Percentiles rank a stretch among this genome's conserved stretches.
Evolutionary conservation across 2,329 filamentous ascomycete genomes (phyloP).

Genomic region (Apiospora hydei): DNA sequence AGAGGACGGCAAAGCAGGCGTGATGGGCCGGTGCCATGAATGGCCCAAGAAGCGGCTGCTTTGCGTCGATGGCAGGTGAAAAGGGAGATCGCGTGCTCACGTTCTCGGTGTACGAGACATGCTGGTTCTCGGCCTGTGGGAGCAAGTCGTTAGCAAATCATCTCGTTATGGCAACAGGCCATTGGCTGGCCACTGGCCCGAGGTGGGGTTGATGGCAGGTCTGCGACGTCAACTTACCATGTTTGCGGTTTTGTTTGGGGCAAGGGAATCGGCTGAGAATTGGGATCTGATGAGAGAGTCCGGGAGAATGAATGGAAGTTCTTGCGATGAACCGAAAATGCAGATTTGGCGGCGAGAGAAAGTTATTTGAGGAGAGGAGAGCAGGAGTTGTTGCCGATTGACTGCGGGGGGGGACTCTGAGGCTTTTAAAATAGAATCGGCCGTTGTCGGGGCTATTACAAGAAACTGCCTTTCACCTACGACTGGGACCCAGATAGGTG

Average conservation of each 20-base stretch:
- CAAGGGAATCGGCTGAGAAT: constrained; percentile 10
- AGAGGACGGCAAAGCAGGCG: neutral
- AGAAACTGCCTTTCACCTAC: constrained; percentile 6
- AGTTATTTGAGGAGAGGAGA: constrained; percentile 8
- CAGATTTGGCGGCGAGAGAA: constrained; percentile 5
- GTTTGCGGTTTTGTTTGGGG: constrained; percentile 32
- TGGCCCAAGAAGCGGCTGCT: neutral
- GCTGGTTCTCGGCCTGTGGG: constrained; percentile 48
- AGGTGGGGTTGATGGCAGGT: constrained; percentile 36
- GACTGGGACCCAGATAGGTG: constrained; percentile 19
- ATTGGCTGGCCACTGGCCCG: constrained; percentile 37
- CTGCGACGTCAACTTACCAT: constrained; percentile 38
- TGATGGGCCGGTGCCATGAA: neutral
- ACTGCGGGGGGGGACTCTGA: constrained; percentile 19
- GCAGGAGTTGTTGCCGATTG: neutral
- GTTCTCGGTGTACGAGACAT: constrained; percentile 44
- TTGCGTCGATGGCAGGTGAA: constrained; percentile 8
- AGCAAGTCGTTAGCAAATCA: constrained; percentile 44
- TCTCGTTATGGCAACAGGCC: constrained; percentile 42
- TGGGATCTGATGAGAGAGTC: neutral
- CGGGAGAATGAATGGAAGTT: constrained; percentile 11
- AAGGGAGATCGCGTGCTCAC: constrained; percentile 37
- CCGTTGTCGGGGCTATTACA: constrained; percentile 23
- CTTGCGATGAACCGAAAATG: constrained; percentile 4
- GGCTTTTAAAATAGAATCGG: constrained; percentile 23